A percentile compares a stretch with the other conserved stretches of the same genome.
These are phyloP conservation scores for Actinidia chinensis DNA, from an alignment of 179 eudicot genomes.

Conservation along the genomic window DNA sequence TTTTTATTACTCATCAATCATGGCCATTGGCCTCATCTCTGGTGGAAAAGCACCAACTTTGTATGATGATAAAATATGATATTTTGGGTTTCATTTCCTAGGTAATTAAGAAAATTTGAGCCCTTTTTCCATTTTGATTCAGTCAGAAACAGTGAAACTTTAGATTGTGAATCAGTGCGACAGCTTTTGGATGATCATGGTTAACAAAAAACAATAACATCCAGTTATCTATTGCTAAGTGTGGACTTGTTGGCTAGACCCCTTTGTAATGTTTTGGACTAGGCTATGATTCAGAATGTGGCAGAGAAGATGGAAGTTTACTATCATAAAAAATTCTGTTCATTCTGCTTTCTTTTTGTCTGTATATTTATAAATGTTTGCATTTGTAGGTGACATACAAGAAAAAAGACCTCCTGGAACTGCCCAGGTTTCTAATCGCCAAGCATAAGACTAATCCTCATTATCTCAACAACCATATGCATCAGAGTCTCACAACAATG, in stretches of 20 bases:
- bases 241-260: neutral
- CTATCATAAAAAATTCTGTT: neutral
- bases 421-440: too few species aligned
- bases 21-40: too few species aligned
- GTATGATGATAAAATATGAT: too few species aligned
- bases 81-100: too few species aligned
- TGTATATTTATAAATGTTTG: constrained; percentile 1
- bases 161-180: neutral
- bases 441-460: too few species aligned
- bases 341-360: neutral
- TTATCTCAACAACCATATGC: too few species aligned
- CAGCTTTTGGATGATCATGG: neutral
- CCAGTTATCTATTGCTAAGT: neutral
- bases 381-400: constrained; percentile 39
- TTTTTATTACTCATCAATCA: too few species aligned
- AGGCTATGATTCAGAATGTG: neutral
- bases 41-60: too few species aligned
- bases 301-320: neutral
- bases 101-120: neutral
- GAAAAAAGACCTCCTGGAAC: too few species aligned
- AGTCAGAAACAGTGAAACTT: neutral
- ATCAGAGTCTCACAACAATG: too few species aligned
- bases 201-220: too few species aligned
- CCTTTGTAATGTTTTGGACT: neutral
- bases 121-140: neutral